Percentiles rank a stretch among this genome's conserved stretches.
Conservation (phyloP, 2,329 filamentous ascomycete genomes). For the Diaporthe sp. region DNA sequence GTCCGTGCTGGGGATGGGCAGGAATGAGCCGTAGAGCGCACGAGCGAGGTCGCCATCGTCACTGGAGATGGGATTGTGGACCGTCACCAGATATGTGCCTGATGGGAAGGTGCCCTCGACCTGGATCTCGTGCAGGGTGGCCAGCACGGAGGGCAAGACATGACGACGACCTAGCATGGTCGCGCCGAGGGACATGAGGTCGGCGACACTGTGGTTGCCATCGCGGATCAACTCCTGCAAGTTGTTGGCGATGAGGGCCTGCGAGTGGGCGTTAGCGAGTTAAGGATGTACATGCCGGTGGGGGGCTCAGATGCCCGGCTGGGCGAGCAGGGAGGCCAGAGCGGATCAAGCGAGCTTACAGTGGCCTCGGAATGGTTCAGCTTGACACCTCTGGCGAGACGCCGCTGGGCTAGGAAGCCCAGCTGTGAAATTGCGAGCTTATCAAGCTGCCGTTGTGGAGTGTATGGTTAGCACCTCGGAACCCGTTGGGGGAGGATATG, state of each 20-base stretch:
- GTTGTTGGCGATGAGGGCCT: constrained; percentile 86
- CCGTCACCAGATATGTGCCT: constrained; percentile 94
- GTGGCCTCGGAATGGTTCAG: constrained; percentile 92
- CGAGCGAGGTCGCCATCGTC: constrained; percentile 89
- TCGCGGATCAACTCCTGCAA: constrained; percentile 97
- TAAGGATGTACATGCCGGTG: constrained; percentile 6
- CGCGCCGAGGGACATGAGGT: constrained; percentile 91
- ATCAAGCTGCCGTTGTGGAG: constrained; percentile 75
- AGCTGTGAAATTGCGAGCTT: constrained; percentile 95
- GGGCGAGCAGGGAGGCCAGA: not conserved
- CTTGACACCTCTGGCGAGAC: constrained; percentile 87
- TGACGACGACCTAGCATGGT: constrained; percentile 95
- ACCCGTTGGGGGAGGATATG: not conserved
- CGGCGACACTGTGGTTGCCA: constrained; percentile 91
- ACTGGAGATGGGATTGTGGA: constrained; percentile 88
- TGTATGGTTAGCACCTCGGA: constrained; percentile 29
- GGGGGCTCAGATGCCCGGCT: not conserved
- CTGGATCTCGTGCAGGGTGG: constrained; percentile 85
- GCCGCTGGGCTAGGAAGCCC: constrained; percentile 86
- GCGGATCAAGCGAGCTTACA: constrained; percentile 58
- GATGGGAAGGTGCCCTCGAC: constrained; percentile 94
- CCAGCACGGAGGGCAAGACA: constrained; percentile 84
- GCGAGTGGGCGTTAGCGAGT: constrained; percentile 10
- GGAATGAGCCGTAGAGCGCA: constrained; percentile 91
- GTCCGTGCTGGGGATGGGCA: constrained; percentile 78